Base-by-base conservation (phyloP, 2,329 filamentous ascomycete species). In the Ceratocystis albifundus region DNA sequence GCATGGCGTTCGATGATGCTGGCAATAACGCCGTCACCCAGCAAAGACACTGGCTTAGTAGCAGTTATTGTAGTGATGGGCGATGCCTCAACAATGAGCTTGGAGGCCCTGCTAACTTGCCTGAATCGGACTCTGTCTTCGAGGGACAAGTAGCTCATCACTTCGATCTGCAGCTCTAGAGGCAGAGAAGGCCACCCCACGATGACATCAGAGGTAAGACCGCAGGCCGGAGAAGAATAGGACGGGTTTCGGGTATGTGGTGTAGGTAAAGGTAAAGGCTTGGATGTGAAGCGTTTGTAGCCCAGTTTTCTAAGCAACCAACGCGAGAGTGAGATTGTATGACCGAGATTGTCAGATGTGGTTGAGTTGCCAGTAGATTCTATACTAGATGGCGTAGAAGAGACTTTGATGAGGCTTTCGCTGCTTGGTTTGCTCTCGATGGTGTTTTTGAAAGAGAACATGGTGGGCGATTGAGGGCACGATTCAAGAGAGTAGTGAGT, bases 1-100 rank as follows among this genome's bases (percentile, higher is more conserved):
- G 53, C 53, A 59, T 59, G 53, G 28, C 53, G 53, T 59, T 59
- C 12, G 15, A 59, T 25, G 15, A 59, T 59, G 28, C 32, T 17
- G 15, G 53, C 53, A 6, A 59, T 36, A 25, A 59, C 53, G 7
- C 7, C 30, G 28, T 59, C 53, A 6, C 28, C 53, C 1, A 59
- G 28, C 15, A 59, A 30, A n/a, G 53, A 59, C 28, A 59, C 53
- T 30, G 25, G 53, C 53, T 32, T 30, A 4, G 53, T 59, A 17
- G 53, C n/a, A 30, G 28, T 59, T 30, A 59, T 59, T 3, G 1
- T 17, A 30, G 53, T 59, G 2, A 59, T 59, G 53, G 53, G 53
- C 28, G 53, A 30, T 36, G 53, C 53, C 53, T 59, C 53, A 30
- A 59, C 53, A 32, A 59, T 36, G 5, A 59, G 28, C 28, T 36